Conservation (phyloP, 176 grass and related monocot genomes). For the Tillandsia fasciculata region DNA sequence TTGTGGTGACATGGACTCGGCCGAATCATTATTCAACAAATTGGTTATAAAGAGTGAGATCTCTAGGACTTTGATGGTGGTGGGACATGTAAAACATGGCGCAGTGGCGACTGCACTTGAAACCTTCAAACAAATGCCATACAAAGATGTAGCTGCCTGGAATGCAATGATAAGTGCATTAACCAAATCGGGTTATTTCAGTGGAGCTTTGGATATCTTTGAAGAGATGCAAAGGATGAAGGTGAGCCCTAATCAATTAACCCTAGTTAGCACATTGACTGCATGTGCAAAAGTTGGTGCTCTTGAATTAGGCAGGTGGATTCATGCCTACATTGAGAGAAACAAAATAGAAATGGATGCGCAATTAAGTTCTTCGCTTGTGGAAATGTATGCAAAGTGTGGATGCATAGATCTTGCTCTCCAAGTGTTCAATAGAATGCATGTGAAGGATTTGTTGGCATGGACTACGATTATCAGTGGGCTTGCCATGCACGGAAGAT, state of each 20-base stretch:
- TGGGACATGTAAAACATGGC: neutral
- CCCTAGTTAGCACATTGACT: neutral
- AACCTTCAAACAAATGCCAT: neutral
- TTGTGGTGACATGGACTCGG: neutral
- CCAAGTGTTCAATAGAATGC: conserved; percentile 2
- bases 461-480: neutral
- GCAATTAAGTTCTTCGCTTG: neutral
- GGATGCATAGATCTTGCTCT: neutral
- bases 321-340: conserved; percentile 4
- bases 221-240: neutral
- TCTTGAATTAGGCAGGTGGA: neutral
- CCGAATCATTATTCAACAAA: neutral
- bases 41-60: conserved; percentile 1
- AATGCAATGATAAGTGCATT: neutral
- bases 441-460: neutral
- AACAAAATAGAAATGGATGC: conserved; percentile 2
- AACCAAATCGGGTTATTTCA: neutral
- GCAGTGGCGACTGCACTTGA: neutral
- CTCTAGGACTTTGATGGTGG: neutral
- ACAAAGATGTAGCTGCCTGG: conserved; percentile 5
- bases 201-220: neutral
- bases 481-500: neutral
- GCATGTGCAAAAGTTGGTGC: neutral
- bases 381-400: neutral
- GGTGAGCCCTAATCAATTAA: neutral